phyloP scores from a whole-genome alignment of 768 basidiomycete species.

The Kwoniella mangroviensis region DNA sequence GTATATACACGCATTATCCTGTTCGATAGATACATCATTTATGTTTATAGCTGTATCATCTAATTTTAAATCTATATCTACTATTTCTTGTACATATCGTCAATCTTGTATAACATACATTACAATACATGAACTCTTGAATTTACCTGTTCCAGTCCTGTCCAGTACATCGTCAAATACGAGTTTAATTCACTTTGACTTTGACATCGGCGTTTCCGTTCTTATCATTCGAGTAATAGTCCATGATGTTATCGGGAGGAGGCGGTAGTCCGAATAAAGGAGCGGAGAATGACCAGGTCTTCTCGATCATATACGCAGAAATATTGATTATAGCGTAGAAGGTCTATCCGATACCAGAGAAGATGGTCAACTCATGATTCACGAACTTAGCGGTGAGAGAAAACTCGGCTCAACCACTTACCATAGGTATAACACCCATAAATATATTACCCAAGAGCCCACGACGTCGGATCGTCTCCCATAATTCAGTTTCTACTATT shows the following conservation, averaged over 20 bases:
- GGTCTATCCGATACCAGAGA: constrained; percentile 6
- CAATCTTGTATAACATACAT: background rate
- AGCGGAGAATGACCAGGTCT: constrained; percentile 19
- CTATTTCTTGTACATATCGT: background rate
- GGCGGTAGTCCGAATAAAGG: constrained; percentile 28
- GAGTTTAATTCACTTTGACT: constrained; percentile 8
- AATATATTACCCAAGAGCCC: constrained; percentile 65
- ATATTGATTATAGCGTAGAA: constrained; percentile 42
- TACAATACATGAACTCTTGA: too few species aligned
- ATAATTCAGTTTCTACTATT: constrained; percentile 65
- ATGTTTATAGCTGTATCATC: background rate
- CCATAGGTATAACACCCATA: constrained; percentile 65
- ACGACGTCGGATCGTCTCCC: constrained; percentile 67
- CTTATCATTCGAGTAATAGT: background rate
- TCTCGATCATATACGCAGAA: constrained; percentile 23
- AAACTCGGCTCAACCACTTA: constrained; percentile 16
- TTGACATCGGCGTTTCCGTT: background rate
- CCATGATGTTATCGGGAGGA: constrained; percentile 6
- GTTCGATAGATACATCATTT: background rate
- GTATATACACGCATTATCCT: background rate
- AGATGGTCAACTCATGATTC: background rate
- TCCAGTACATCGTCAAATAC: too few species aligned
- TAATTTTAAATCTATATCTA: background rate
- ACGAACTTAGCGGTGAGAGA: too few species aligned
- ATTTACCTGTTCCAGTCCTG: too few species aligned